Percentiles rank a stretch among this genome's conserved stretches.
Conservation (phyloP, 2,329 filamentous ascomycete genomes). For the Gremmenia infestans region DNA sequence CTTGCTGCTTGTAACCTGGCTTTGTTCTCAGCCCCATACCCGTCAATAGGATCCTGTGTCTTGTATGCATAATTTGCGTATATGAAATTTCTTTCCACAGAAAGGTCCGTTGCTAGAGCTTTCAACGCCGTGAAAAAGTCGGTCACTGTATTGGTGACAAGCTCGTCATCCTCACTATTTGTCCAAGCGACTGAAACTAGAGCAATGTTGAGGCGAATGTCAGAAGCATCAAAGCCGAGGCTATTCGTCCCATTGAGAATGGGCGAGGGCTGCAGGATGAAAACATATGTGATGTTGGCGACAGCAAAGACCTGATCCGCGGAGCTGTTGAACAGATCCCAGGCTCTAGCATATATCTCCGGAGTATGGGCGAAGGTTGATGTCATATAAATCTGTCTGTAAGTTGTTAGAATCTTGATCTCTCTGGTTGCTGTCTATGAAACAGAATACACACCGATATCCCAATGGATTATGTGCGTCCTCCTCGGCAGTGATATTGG, state of each 20-base stretch:
- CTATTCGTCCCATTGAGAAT: not conserved
- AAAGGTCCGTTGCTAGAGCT: not conserved
- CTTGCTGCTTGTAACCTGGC: conserved; percentile 18
- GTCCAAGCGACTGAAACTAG: not conserved
- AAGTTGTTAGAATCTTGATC: not conserved
- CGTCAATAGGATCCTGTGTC: conserved; percentile 2
- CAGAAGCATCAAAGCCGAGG: not conserved
- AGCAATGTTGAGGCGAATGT: not conserved
- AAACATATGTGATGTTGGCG: not conserved
- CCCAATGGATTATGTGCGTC: conserved; percentile 4
- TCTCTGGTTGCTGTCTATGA: not conserved
- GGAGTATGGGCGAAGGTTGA: not conserved
- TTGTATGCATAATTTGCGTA: conserved; percentile 11
- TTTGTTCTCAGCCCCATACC: conserved; percentile 9
- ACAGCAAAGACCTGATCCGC: not conserved
- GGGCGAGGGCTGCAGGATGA: not conserved
- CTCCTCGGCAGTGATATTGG: not conserved
- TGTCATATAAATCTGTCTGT: not conserved
- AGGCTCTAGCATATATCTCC: not conserved
- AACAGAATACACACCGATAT: not conserved
- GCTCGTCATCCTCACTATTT: not conserved
- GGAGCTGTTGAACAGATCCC: not conserved
- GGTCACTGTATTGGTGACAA: not conserved
- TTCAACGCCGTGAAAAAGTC: not conserved
- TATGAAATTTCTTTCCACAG: not conserved